Evolutionary conservation across 1,139 yeast genomes (phyloP).

Genomic region (Hanseniaspora uvarum): DNA sequence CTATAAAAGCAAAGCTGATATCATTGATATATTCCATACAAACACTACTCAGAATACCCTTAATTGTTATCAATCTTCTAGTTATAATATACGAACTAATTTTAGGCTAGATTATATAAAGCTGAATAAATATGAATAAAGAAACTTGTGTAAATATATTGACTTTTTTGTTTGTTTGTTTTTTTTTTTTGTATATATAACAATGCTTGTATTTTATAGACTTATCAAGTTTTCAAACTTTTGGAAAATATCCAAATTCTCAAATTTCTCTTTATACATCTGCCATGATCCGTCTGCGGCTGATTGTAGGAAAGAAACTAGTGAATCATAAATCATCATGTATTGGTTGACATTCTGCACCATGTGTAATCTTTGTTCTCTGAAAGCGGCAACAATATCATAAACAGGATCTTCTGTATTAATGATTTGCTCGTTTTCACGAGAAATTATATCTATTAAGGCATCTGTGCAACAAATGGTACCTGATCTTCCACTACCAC

Average conservation of each 20-base stretch:
- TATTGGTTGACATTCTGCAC: constrained; percentile 74
- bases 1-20: constrained; percentile 43
- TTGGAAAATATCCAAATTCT: background rate
- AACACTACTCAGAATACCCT: constrained; percentile 59
- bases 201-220: background rate
- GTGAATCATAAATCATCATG: constrained; percentile 57
- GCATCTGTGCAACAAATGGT: constrained; percentile 68
- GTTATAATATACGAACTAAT: constrained; percentile 64
- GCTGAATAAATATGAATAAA: too few relatives aligned
- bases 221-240: background rate
- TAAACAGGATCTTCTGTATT: constrained; percentile 41
- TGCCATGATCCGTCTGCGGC: constrained; percentile 9
- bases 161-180: too few relatives aligned
- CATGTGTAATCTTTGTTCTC: constrained; percentile 73
- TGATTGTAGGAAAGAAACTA: constrained; percentile 27
- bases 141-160: background rate
- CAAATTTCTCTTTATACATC: background rate
- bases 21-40: constrained; percentile 63
- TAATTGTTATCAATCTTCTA: constrained; percentile 54
- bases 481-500: constrained; percentile 89
- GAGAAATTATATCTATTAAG: constrained; percentile 19
- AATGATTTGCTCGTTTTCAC: background rate
- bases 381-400: constrained; percentile 40
- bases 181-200: background rate
- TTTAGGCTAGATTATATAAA: constrained; percentile 43